phyloP scores from a whole-genome alignment of 208 protist species.

The Tritrichomonas foetus region DNA sequence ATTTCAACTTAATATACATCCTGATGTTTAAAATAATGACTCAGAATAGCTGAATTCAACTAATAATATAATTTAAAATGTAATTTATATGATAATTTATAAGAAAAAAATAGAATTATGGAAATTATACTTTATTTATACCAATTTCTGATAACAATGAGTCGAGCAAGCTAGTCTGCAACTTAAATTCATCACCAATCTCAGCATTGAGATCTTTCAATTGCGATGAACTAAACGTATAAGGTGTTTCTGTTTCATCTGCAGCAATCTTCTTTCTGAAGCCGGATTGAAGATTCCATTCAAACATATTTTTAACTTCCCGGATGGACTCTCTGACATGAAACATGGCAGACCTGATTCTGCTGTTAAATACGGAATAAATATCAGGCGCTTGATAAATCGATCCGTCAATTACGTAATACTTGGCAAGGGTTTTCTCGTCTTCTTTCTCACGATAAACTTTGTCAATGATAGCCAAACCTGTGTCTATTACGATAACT shows the following conservation, averaged over 20 bases:
- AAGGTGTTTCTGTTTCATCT: background rate
- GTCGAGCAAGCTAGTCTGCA: background rate
- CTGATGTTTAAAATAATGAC: too few relatives aligned
- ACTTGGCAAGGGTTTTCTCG: background rate
- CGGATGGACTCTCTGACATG: background rate
- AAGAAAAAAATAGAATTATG: too few relatives aligned
- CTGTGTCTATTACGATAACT: background rate
- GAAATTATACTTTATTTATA: background rate
- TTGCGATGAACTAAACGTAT: background rate
- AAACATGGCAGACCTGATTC: background rate
- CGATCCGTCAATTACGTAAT: slow-evolving; percentile 2
- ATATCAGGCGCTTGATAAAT: slow-evolving; percentile 21
- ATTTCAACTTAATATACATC: too few relatives aligned
- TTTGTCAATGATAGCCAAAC: background rate
- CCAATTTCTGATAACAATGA: background rate
- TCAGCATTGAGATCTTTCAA: background rate
- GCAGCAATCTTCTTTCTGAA: background rate
- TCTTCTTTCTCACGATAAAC: background rate
- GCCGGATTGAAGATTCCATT: background rate
- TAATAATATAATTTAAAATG: too few relatives aligned
- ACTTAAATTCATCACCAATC: background rate
- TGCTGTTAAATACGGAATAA: background rate
- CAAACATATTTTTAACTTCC: background rate
- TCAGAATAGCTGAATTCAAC: too few relatives aligned
- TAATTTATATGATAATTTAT: too few relatives aligned